These are phyloP conservation scores for Cryptosporidium tyzzeri DNA, from an alignment of 169 alveolate species.

Conservation along the genomic window DNA sequence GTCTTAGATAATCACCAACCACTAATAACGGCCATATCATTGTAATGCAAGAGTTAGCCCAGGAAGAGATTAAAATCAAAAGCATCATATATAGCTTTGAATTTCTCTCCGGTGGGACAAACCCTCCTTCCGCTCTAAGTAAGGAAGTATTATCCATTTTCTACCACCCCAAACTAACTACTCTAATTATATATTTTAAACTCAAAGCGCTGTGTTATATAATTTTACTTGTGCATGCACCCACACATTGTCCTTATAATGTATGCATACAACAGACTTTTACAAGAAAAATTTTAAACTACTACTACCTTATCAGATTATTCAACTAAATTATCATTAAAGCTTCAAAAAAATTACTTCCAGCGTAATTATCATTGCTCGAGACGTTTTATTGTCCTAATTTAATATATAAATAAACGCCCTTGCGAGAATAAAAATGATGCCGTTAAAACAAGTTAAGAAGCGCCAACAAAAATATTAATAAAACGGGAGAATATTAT, in stretches of 20 bases:
- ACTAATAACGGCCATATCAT: constrained; percentile 54
- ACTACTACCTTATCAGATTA: too few relatives aligned
- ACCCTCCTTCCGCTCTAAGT: constrained; percentile 9
- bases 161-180: constrained; percentile 1
- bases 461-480: not conserved
- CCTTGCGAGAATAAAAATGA: not conserved
- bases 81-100: constrained; percentile 11
- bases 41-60: constrained; percentile 41
- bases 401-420: not conserved
- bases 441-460: not conserved
- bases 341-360: not conserved
- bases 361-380: not conserved
- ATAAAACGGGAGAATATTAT: too few relatives aligned
- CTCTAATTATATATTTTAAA: not conserved
- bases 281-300: not conserved
- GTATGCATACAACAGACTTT: not conserved
- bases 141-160: constrained; percentile 29
- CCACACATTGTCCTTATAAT: not conserved
- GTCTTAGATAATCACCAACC: not conserved
- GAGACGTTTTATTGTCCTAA: not conserved
- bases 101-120: not conserved
- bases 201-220: not conserved
- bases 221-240: constrained; percentile 40
- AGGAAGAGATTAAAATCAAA: constrained; percentile 30
- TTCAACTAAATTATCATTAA: not conserved